These are phyloP conservation scores for Atkinsonella hypoxylon DNA, from an alignment of 2,329 filamentous ascomycete species.

Conservation along the genomic window DNA sequence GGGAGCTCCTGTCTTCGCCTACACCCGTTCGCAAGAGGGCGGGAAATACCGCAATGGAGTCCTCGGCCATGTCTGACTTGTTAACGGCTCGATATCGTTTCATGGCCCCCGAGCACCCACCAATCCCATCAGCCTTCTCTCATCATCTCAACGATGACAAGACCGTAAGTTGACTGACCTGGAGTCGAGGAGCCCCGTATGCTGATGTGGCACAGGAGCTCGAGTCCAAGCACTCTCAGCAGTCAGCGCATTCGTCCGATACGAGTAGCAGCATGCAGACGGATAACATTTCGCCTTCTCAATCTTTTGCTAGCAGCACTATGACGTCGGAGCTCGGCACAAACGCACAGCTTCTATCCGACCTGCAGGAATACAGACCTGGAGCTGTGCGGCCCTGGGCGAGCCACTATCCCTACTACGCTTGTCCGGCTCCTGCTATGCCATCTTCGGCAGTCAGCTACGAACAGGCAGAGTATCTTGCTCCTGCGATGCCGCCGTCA, in stretches of 20 bases:
- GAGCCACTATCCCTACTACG: not conserved
- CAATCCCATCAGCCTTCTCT: not conserved
- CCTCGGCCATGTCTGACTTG: not conserved
- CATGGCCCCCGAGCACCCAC: not conserved
- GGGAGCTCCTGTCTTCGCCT: conserved; percentile 6
- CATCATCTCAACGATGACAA: not conserved
- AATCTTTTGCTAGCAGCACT: not conserved
- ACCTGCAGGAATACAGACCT: not conserved
- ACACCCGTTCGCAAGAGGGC: conserved; percentile 5
- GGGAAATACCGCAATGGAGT: not conserved
- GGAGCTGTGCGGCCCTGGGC: not conserved
- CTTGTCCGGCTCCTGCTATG: not conserved
- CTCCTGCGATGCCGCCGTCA: not conserved
- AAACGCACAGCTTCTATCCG: not conserved
- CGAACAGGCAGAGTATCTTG: conserved; percentile 1
- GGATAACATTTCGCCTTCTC: conserved; percentile 1
- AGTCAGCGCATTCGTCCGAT: not conserved
- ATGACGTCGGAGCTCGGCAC: not conserved
- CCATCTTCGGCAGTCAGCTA: conserved; percentile 1
- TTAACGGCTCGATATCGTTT: not conserved
- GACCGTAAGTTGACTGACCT: not conserved
- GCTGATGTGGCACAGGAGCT: not conserved
- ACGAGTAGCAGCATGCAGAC: not conserved
- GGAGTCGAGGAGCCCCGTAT: not conserved
- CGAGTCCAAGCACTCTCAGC: not conserved